These are phyloP conservation scores for Toxicodendron radicans DNA, from an alignment of 345 rosid species.

Conservation along the genomic window DNA sequence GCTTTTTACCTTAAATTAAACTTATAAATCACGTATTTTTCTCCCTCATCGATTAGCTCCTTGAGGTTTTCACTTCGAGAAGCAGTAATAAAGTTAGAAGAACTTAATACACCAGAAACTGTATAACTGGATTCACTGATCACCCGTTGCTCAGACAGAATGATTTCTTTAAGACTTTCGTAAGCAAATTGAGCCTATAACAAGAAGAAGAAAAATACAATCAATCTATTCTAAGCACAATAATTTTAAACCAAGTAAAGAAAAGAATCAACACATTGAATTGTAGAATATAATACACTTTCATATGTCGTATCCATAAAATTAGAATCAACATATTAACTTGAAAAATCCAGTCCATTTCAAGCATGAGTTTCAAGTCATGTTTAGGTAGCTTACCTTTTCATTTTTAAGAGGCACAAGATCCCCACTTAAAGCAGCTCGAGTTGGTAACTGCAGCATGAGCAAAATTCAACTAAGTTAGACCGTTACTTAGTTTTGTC, in stretches of 20 bases:
- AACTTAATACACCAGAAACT: slow-evolving; percentile 68
- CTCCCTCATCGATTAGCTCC: slow-evolving; percentile 51
- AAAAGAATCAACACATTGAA: slow-evolving; percentile 5
- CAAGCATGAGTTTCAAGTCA: neutral
- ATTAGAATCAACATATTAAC: neutral
- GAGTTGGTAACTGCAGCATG: slow-evolving; percentile 64
- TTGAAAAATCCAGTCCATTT: neutral
- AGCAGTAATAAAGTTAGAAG: slow-evolving; percentile 52
- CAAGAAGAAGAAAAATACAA: slow-evolving; percentile 10
- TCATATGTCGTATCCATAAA: neutral
- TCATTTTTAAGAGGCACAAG: slow-evolving; percentile 60
- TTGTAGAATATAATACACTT: neutral
- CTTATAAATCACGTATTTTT: slow-evolving; percentile 62
- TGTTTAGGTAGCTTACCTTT: slow-evolving; percentile 42
- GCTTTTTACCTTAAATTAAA: slow-evolving; percentile 63
- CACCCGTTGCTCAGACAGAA: slow-evolving; percentile 49
- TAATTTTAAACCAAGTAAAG: neutral
- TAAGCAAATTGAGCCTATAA: slow-evolving; percentile 39
- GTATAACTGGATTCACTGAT: slow-evolving; percentile 43
- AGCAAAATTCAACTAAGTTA: slow-evolving; percentile 14
- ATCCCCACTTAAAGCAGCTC: slow-evolving; percentile 82
- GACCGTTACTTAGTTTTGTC: neutral
- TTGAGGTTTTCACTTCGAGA: slow-evolving; percentile 64
- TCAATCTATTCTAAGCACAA: neutral
- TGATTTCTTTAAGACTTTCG: slow-evolving; percentile 51